phyloP scores from a whole-genome alignment of 371 early-diverging fungal genomes.

The Nosema granulosis region DNA sequence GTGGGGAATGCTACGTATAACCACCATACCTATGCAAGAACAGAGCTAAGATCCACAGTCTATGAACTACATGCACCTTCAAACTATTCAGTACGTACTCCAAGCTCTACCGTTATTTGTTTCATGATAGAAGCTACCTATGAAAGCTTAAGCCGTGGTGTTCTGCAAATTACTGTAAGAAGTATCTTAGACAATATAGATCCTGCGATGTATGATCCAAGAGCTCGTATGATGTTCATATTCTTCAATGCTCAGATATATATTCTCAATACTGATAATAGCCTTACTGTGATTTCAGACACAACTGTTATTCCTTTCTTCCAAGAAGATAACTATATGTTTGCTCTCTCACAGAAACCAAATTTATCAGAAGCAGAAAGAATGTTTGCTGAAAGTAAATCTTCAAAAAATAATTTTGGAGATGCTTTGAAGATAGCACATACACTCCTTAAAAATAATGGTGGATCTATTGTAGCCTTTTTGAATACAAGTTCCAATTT shows the following conservation, averaged over 20 bases:
- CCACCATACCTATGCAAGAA: constrained; percentile 33
- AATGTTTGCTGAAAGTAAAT: constrained; percentile 35
- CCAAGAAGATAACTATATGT: constrained; percentile 27
- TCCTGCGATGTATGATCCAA: constrained; percentile 13
- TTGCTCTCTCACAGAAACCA: constrained; percentile 34
- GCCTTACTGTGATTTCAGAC: constrained; percentile 31
- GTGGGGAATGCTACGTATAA: constrained; percentile 57
- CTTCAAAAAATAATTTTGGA: constrained; percentile 54
- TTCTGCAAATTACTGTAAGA: constrained; percentile 28
- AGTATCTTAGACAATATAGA: constrained; percentile 43
- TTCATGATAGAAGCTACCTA: constrained; percentile 61
- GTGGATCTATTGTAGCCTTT: constrained; percentile 57
- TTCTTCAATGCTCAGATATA: constrained; percentile 50
- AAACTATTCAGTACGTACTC: constrained; percentile 39
- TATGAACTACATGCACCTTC: constrained; percentile 61
- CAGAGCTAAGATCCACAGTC: constrained; percentile 45
- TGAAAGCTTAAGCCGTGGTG: constrained; percentile 33
- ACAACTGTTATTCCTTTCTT: constrained; percentile 42
- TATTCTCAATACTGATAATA: constrained; percentile 40
- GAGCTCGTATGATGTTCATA: constrained; percentile 46
- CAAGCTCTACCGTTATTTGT: constrained; percentile 40
- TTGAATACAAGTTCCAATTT: constrained; percentile 55
- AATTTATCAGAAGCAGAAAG: constrained; percentile 23
- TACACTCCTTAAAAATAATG: constrained; percentile 30
- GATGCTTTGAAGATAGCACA: constrained; percentile 47